phyloP scores from a whole-genome alignment of 2,329 filamentous ascomycete genomes.

The Trichophyton equinum region DNA sequence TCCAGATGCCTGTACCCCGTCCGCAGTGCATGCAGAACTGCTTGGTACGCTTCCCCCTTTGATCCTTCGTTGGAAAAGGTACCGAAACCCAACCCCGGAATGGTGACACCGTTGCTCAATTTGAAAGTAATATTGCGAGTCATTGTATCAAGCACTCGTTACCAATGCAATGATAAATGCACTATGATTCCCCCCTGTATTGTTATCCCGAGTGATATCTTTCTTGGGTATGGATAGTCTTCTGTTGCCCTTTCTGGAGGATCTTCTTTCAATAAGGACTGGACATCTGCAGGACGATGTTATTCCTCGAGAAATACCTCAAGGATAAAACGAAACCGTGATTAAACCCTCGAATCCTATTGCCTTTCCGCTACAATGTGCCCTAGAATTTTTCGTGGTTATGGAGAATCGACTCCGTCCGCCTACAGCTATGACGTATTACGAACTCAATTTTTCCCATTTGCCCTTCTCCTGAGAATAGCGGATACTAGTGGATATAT shows the following conservation, averaged over 20 bases:
- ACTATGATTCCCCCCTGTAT: not conserved
- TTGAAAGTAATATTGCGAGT: conserved; percentile 23
- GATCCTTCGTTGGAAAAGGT: conserved; percentile 39
- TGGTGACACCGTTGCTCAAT: conserved; percentile 37
- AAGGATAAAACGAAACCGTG: not conserved
- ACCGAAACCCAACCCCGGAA: conserved; percentile 40
- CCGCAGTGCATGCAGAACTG: conserved; percentile 36
- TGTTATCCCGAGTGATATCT: not conserved
- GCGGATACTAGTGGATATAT: conserved; percentile 1
- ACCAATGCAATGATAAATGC: conserved; percentile 35
- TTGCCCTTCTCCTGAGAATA: not conserved
- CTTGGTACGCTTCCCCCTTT: conserved; percentile 30
- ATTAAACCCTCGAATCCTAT: not conserved
- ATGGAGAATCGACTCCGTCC: conserved; percentile 3
- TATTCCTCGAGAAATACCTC: not conserved
- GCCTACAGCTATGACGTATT: not conserved
- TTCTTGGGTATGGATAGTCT: not conserved
- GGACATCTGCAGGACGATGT: not conserved
- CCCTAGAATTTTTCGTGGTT: conserved; percentile 4
- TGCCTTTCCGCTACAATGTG: not conserved
- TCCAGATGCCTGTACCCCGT: conserved; percentile 45
- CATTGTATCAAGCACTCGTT: conserved; percentile 43
- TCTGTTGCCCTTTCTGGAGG: not conserved
- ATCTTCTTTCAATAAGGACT: not conserved
- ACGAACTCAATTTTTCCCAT: not conserved